Base-by-base conservation (phyloP, 352 stramenopile genomes). In the Globisporangium takayamanum region DNA sequence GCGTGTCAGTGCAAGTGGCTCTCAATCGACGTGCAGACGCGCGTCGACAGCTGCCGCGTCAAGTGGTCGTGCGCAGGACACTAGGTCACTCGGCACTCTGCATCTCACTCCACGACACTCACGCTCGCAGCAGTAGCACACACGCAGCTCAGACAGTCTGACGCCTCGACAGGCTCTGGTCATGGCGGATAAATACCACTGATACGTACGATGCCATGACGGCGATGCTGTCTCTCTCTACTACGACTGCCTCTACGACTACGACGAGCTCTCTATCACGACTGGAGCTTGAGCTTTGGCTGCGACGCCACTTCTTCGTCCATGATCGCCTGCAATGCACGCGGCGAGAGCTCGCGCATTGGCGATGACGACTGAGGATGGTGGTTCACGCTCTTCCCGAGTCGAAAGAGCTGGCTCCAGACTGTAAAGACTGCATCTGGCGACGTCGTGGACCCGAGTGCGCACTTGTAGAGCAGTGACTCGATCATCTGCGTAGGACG, bases 1-100 rank as follows among this genome's bases (percentile, higher is more conserved):
- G 84, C 84, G 22, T 93, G 81, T 48, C 84, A 93, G 52, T 92
- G 81, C 67, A 92, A 90, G 55, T 91, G 81, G 80, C 71, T 85
- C 20, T 88, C 74, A 15, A 77, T 90, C 39, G 68, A 70, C 30
- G 70, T 69, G 2, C 66, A 76, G 47, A 82, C 69, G 41, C 75
- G 75, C 8, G 69, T 75, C 25, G 71, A 88, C 39, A 67, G 68
- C 18, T 76, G 69, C 52, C 68, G 76, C 39, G 76, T 91, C 39
- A 91, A 89, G 66, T 89, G 80, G 80, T 83, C 68, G 0, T 90
- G 80, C 63, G 80, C 74, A 16, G 77, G 80, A 11, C 79, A 92
- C 58, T 89, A 64, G 62, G 6, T n/a, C 5, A 2, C 33, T 10
- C 50, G 6, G 18, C 4, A 2, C 33, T 5, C 50, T 54, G 5